Evolutionary conservation across 768 basidiomycete species (phyloP).

Genomic region (Lactifluus hygrophoroides): DNA sequence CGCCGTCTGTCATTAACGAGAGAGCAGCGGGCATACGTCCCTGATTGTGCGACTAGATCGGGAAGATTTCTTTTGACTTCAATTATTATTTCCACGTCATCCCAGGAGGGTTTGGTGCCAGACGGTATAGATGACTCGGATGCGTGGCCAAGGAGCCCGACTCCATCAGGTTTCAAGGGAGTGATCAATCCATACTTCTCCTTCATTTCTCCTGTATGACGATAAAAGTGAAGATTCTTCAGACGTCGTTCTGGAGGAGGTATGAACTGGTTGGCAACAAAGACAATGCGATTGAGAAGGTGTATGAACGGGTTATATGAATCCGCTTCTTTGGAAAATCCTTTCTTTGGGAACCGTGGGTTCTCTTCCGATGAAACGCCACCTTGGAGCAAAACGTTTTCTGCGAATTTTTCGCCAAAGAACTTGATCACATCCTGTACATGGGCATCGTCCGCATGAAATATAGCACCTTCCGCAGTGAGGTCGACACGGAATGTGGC

Average conservation of each 20-base stretch:
- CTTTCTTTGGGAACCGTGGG: neutral
- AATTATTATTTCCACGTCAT: neutral
- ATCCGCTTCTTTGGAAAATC: too few relatives aligned
- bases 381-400: too few relatives aligned
- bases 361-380: too few relatives aligned
- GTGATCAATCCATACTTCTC: too few relatives aligned
- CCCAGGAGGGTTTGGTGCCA: neutral
- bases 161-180: neutral
- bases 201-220: neutral
- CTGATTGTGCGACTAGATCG: neutral
- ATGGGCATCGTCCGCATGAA: too few relatives aligned
- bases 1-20: neutral
- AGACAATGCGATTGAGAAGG: neutral
- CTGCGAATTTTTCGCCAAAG: too few relatives aligned
- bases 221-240: neutral
- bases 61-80: neutral
- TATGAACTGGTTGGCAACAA: neutral
- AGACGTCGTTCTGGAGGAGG: neutral
- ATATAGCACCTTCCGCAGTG: too few relatives aligned
- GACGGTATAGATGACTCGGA: too few relatives aligned
- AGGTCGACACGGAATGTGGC: too few relatives aligned
- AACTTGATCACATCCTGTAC: too few relatives aligned
- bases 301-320: neutral
- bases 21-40: neutral
- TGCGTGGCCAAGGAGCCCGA: neutral